Percentiles rank a stretch among this genome's conserved stretches.
phyloP scores from a whole-genome alignment of 1,284 basidiomycete genomes.

The Mycosarcoma maydis region DNA sequence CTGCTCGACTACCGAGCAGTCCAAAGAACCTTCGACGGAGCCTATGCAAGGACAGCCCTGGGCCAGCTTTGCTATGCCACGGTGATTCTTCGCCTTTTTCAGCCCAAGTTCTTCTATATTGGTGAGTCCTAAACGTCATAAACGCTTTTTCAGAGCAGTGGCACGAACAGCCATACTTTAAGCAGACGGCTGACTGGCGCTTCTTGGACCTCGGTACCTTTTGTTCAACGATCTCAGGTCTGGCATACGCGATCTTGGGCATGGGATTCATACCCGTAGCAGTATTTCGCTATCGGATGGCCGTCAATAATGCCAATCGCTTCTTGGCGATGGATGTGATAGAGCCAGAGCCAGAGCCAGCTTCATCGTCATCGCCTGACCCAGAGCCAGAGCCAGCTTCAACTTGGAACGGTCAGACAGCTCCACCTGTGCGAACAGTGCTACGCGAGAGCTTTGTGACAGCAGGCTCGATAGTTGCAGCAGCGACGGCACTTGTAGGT shows the following conservation, averaged over 20 bases:
- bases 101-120: slow-evolving; percentile 46
- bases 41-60: slow-evolving; percentile 79
- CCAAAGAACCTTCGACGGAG: slow-evolving; percentile 82
- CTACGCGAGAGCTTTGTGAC: slow-evolving; percentile 82
- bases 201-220: too few species aligned
- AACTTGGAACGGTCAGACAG: slow-evolving; percentile 69
- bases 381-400: slow-evolving; percentile 47
- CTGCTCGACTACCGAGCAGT: slow-evolving; percentile 76
- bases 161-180: too few species aligned
- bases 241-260: slow-evolving; percentile 14
- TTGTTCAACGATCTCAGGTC: background rate
- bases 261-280: slow-evolving; percentile 68
- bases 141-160: too few species aligned
- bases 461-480: slow-evolving; percentile 77
- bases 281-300: slow-evolving; percentile 66
- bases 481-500: slow-evolving; percentile 74
- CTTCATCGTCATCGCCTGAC: too few species aligned
- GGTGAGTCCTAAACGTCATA: too few species aligned
- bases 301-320: slow-evolving; percentile 51
- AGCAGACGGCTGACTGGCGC: too few species aligned
- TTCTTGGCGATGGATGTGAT: slow-evolving; percentile 15
- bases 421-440: slow-evolving; percentile 67
- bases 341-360: background rate
- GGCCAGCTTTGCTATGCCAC: slow-evolving; percentile 79
- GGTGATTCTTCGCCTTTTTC: slow-evolving; percentile 78